These are phyloP conservation scores for Arthrobotrys pseudoclavata DNA, from an alignment of 2,329 filamentous ascomycete genomes.

Conservation along the genomic window DNA sequence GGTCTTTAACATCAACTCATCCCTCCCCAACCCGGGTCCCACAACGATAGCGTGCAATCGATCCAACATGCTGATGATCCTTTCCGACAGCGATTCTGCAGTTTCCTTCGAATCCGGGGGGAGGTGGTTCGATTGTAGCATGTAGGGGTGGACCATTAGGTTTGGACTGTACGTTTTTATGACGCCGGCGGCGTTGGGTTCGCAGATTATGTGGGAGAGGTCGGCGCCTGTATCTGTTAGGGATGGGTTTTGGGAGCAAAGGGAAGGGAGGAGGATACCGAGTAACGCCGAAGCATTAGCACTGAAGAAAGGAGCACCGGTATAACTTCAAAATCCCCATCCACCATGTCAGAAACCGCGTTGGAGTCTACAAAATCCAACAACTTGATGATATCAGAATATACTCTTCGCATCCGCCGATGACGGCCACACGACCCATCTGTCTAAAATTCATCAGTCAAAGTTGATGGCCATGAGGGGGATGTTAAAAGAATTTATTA, in stretches of 20 bases:
- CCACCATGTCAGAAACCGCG: slow-evolving; percentile 3
- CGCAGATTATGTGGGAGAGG: slow-evolving; percentile 92
- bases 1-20: slow-evolving; percentile 89
- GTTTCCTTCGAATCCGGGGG: slow-evolving; percentile 70
- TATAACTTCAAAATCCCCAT: slow-evolving; percentile 74
- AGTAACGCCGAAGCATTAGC: slow-evolving; percentile 94
- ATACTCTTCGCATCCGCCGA: slow-evolving; percentile 89
- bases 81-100: slow-evolving; percentile 75
- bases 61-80: slow-evolving; percentile 83
- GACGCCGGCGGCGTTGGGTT: slow-evolving; percentile 82
- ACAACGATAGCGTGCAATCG: slow-evolving; percentile 93
- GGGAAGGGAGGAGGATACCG: slow-evolving; percentile 68
- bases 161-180: slow-evolving; percentile 99
- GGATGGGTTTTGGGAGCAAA: not conserved
- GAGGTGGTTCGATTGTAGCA: slow-evolving; percentile 79
- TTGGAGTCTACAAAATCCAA: slow-evolving; percentile 9
- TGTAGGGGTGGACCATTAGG: slow-evolving; percentile 96
- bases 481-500: not conserved
- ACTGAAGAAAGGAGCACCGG: slow-evolving; percentile 96
- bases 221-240: slow-evolving; percentile 62
- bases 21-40: slow-evolving; percentile 90
- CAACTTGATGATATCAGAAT: slow-evolving; percentile 41
- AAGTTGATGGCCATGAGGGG: no score
- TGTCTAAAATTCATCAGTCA: slow-evolving; percentile 74
- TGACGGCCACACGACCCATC: slow-evolving; percentile 89